These are phyloP conservation scores for Musa schizocarpa DNA, from an alignment of 176 grass and related monocot species.

Conservation along the genomic window DNA sequence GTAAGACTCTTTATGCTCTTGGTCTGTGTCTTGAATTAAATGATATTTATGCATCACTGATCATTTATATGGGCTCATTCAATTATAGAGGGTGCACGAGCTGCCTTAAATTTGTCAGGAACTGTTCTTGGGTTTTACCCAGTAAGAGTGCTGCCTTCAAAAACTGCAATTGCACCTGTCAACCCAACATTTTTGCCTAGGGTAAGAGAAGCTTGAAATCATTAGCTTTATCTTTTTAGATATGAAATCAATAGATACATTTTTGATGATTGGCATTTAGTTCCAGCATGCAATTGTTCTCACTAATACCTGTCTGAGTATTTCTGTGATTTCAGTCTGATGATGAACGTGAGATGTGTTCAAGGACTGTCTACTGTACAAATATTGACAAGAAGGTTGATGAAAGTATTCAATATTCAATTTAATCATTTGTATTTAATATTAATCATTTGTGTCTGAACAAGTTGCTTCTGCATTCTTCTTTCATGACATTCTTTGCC, in stretches of 20 bases:
- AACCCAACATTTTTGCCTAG: conserved; percentile 89
- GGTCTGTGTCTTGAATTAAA: conserved; percentile 1
- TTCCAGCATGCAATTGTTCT: neutral
- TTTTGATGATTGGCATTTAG: neutral
- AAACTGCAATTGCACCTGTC: conserved; percentile 96
- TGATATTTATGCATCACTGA: neutral
- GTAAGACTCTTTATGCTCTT: conserved; percentile 29
- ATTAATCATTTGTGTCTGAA: conserved; percentile 20
- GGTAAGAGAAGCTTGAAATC: conserved; percentile 30
- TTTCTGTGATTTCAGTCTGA: conserved; percentile 51
- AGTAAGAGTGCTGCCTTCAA: conserved; percentile 91
- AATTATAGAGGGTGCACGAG: conserved; percentile 61
- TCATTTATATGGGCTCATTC: conserved; percentile 11
- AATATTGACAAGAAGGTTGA: conserved; percentile 99
- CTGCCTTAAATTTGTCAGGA: conserved; percentile 78
- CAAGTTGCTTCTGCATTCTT: conserved; percentile 9
- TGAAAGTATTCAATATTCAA: conserved; percentile 13
- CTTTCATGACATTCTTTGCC: conserved; percentile 20
- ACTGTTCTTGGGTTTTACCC: conserved; percentile 97
- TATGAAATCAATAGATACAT: neutral
- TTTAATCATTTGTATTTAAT: neutral
- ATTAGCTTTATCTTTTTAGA: too few relatives aligned
- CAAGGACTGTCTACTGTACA: conserved; percentile 98
- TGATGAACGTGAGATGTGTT: conserved; percentile 98
- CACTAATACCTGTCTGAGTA: neutral